Conservation (phyloP, 306 rosid species). For the Prunus dulcis region DNA sequence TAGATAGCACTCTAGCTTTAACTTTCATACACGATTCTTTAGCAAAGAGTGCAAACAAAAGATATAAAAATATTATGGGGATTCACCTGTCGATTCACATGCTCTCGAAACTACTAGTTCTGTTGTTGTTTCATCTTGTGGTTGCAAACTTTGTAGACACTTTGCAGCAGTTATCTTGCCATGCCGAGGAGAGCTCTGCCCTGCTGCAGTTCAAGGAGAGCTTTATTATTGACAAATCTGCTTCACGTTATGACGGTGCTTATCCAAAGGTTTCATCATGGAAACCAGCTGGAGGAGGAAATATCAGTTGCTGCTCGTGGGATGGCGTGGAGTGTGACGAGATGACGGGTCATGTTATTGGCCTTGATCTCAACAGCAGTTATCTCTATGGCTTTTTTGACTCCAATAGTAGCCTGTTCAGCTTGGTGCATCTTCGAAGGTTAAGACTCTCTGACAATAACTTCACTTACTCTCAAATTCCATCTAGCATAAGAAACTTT, state of each 20-base stretch:
- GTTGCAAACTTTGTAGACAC: background rate
- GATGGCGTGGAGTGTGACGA: no score
- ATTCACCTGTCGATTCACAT: background rate
- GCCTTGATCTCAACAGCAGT: no score
- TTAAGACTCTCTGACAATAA: no score
- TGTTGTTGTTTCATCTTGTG: background rate
- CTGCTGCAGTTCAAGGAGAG: slow-evolving; percentile 7
- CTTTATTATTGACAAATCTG: background rate
- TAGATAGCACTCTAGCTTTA: background rate
- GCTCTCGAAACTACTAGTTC: background rate
- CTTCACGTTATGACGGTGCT: background rate
- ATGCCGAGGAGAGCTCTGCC: slow-evolving; percentile 12
- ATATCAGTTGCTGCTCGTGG: no score
- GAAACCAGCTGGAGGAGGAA: no score
- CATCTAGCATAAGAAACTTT: background rate
- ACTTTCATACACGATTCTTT: background rate
- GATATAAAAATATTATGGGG: background rate
- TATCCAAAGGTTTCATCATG: no score
- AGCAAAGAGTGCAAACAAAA: background rate
- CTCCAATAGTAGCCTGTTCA: no score
- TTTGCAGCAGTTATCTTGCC: slow-evolving; percentile 6
- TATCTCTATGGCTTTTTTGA: no score
- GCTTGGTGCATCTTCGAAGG: no score
- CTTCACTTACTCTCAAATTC: no score
- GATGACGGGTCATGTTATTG: no score